phyloP scores from a whole-genome alignment of 140 eudicot species.

The Bidens hawaiensis region DNA sequence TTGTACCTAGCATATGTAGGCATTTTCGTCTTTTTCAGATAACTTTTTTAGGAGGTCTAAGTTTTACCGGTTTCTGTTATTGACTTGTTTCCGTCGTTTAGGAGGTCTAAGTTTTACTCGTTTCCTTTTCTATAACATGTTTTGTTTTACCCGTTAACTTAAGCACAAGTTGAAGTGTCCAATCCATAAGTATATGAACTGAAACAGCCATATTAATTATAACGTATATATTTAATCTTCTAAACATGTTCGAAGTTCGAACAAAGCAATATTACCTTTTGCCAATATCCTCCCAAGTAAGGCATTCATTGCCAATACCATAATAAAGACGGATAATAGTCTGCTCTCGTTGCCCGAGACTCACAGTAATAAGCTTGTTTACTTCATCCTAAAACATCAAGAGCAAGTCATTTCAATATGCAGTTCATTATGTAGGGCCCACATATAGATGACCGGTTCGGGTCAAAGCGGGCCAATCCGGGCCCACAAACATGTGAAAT shows the following conservation, averaged over 20 bases:
- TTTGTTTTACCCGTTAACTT: background rate
- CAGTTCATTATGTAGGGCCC: background rate
- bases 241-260: background rate
- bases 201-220: background rate
- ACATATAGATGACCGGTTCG: background rate
- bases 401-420: background rate
- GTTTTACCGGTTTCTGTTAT: background rate
- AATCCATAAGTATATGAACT: background rate
- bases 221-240: background rate
- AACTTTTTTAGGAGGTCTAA: too few relatives aligned
- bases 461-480: background rate
- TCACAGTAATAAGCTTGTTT: slow-evolving; percentile 51
- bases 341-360: slow-evolving; percentile 64
- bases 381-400: slow-evolving; percentile 64
- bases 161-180: background rate
- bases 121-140: background rate
- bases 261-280: slow-evolving; percentile 39
- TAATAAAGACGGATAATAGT: slow-evolving; percentile 72
- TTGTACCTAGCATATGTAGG: too few relatives aligned
- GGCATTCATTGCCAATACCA: slow-evolving; percentile 77
- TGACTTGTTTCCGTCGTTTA: background rate
- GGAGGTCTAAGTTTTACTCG: background rate
- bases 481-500: background rate
- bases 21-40: too few relatives aligned
- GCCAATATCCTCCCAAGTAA: slow-evolving; percentile 94